Evolutionary conservation across 2,329 filamentous ascomycete species (phyloP), one percentile per base, ranked within the genome.

Genomic region (Coleophoma cylindrospora): DNA sequence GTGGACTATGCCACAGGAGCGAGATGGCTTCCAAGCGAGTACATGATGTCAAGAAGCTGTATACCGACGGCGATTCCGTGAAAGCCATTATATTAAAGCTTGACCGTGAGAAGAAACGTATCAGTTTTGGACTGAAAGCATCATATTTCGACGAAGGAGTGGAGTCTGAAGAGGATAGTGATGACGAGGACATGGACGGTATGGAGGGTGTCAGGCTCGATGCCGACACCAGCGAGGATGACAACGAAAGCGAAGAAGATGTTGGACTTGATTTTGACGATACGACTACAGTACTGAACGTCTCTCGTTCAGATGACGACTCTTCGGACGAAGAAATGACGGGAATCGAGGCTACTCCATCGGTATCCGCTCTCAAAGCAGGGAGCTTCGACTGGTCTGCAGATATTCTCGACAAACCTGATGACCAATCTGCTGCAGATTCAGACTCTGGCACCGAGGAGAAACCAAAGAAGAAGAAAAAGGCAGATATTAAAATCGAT

Each of bases 71-170:
- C 12, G 94, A 99, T 68, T 73, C 76, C n/a, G 94, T 99, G 55
- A 97, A 97, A 73, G 92, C 92, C 13, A 87, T 89, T 66, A 77
- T 99, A 14, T 69, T 97, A 46, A 87, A 86, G 61, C 74, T 99
- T 45, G 86, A 97, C 58, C 62, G 72, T 4, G 76, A 85, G 57
- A 87, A 87, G 67, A 85, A 84, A 66, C 85, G 87, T 60, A 86
- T 99, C 60, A 95, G 81, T 60, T 90, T 99, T 61, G 90, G 91
- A 1, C 74, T 99, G 53, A 99, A 97, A 71, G 90, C 94, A 36
- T 95, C 90, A 10, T 90, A 96, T 63, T 92, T 99, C 62, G 81
- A 84, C 51, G 76, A 82, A 48, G 71, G 72, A 22, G 80, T 77
- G 17, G 77, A 68, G 7, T 74, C 75, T 14, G 73, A 72, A 12